phyloP scores from a whole-genome alignment of 2,329 filamentous ascomycete species.

The Myriosclerotinia scirpicola region DNA sequence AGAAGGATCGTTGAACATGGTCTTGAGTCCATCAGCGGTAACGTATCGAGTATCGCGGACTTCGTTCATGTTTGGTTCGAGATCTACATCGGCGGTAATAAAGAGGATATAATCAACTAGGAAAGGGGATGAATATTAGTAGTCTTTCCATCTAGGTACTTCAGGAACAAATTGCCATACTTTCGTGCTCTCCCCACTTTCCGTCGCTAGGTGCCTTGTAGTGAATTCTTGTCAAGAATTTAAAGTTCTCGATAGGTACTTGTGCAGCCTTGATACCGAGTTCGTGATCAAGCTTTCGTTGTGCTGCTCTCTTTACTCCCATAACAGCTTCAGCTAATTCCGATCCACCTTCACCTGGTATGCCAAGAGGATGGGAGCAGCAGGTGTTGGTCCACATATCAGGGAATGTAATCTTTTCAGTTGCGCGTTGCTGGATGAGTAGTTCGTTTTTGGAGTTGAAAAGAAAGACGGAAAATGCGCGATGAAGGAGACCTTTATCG shows the following conservation, averaged over 20 bases:
- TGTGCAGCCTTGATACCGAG: slow-evolving; percentile 86
- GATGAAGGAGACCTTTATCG: slow-evolving; percentile 90
- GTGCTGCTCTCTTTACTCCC: slow-evolving; percentile 88
- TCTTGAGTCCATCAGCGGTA: slow-evolving; percentile 75
- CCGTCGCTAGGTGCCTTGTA: slow-evolving; percentile 97
- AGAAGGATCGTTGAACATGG: slow-evolving; percentile 76
- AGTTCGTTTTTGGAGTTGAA: slow-evolving; percentile 93
- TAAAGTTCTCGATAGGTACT: slow-evolving; percentile 87
- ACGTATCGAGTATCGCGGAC: slow-evolving; percentile 84
- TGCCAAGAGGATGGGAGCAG: slow-evolving; percentile 93
- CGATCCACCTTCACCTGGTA: slow-evolving; percentile 86
- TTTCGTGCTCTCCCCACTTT: slow-evolving; percentile 98
- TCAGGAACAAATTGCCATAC: slow-evolving; percentile 53
- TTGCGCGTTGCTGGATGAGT: slow-evolving; percentile 90
- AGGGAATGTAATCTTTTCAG: slow-evolving; percentile 98
- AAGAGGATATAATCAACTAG: slow-evolving; percentile 98
- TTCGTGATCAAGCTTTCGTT: slow-evolving; percentile 92
- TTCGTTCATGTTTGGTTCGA: slow-evolving; percentile 83
- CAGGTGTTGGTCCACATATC: slow-evolving; percentile 99
- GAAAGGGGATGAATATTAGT: slow-evolving; percentile 9
- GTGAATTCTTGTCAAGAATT: slow-evolving; percentile 94
- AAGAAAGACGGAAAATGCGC: slow-evolving; percentile 96
- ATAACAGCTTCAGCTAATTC: slow-evolving; percentile 76
- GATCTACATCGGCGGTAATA: slow-evolving; percentile 88
- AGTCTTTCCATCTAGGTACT: slow-evolving; percentile 22